Conservation (phyloP, 441 rosid species). For the Pelargonium australe region DNA sequence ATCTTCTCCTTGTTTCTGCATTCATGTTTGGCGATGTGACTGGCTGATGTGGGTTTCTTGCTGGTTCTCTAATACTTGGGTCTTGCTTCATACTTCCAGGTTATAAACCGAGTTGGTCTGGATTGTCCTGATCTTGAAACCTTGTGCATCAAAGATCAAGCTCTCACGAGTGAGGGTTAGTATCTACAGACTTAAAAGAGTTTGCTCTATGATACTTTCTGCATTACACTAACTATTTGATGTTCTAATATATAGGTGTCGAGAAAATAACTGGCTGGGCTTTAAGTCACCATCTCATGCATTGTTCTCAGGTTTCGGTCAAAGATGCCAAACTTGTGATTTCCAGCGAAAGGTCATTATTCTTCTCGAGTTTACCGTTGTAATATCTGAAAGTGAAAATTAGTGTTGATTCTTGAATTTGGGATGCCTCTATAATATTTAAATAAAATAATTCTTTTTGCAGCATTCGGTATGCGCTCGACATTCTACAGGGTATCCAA, state of each 20-base stretch:
- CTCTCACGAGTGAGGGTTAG: constrained; percentile 73
- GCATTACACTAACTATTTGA: background rate
- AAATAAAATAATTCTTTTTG: constrained; percentile 15
- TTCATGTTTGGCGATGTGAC: background rate
- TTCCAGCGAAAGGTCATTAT: constrained; percentile 66
- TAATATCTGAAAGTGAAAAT: background rate
- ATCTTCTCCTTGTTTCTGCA: background rate
- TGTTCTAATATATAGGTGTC: constrained; percentile 44
- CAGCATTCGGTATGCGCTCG: constrained; percentile 75
- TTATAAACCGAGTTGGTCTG: constrained; percentile 57
- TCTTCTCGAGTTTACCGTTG: background rate
- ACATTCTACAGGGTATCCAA: constrained; percentile 70
- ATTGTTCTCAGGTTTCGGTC: constrained; percentile 45
- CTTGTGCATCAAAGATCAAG: constrained; percentile 68
- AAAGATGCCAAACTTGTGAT: constrained; percentile 65
- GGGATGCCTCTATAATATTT: constrained; percentile 7
- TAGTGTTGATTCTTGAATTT: background rate
- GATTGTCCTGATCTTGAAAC: constrained; percentile 75
- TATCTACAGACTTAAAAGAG: constrained; percentile 20
- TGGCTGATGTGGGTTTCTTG: background rate
- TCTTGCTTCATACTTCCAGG: constrained; percentile 27
- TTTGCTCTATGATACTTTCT: constrained; percentile 4
- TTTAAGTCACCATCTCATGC: constrained; percentile 73
- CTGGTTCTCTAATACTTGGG: background rate
- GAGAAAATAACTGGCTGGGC: constrained; percentile 98